Percentiles rank a stretch among this genome's conserved stretches.
These are phyloP conservation scores for Thymus mandschuricus DNA, from an alignment of 257 asterid genomes.

Conservation along the genomic window DNA sequence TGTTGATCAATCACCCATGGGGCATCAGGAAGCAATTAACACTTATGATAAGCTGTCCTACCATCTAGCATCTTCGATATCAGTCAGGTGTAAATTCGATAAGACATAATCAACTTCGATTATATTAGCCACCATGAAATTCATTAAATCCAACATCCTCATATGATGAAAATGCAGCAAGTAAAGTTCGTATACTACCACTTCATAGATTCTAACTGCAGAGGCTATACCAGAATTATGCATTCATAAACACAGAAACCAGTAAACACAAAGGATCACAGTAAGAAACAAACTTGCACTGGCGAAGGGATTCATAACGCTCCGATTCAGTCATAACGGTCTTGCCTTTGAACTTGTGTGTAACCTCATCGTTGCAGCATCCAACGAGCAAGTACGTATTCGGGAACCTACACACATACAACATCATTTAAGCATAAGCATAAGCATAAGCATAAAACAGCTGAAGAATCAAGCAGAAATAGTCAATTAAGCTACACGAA, in stretches of 20 bases:
- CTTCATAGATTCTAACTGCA: background rate
- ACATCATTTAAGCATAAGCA: too few relatives aligned
- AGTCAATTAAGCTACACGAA: background rate
- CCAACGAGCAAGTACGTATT: slow-evolving; percentile 86
- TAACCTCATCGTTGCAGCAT: slow-evolving; percentile 85
- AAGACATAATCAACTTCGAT: background rate
- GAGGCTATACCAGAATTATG: slow-evolving; percentile 6
- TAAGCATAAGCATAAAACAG: background rate
- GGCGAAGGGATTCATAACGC: slow-evolving; percentile 95
- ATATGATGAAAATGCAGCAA: background rate
- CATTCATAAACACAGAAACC: slow-evolving; percentile 4
- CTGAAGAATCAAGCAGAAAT: background rate
- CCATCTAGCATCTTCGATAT: slow-evolving; percentile 1
- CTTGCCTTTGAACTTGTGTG: slow-evolving; percentile 93
- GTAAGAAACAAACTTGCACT: slow-evolving; percentile 71
- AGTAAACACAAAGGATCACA: background rate
- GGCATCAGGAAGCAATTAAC: slow-evolving; percentile 62
- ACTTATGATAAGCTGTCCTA: background rate
- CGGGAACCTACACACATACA: slow-evolving; percentile 60
- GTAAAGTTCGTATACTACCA: slow-evolving; percentile 21
- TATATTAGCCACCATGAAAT: background rate
- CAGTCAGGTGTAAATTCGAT: background rate
- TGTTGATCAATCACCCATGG: slow-evolving; percentile 95
- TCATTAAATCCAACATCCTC: background rate
- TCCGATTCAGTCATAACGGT: slow-evolving; percentile 86